phyloP scores from a whole-genome alignment of 208 protist genomes.

The Acanthamoeba royreba region DNA sequence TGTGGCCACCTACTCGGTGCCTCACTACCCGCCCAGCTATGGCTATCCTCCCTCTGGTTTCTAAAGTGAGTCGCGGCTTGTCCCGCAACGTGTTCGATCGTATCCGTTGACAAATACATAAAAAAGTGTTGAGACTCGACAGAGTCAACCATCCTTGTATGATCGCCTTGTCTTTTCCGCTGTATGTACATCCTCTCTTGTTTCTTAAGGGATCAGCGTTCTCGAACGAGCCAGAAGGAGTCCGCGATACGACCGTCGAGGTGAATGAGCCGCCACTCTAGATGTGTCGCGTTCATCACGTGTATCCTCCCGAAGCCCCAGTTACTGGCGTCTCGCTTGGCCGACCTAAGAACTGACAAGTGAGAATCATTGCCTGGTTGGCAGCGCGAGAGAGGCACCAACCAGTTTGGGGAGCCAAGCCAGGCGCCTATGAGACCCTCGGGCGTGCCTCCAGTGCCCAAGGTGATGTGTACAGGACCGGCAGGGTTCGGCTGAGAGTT shows the following conservation, averaged over 20 bases:
- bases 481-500: background rate
- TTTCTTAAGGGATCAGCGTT: too few species aligned
- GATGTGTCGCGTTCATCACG: background rate
- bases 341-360: background rate
- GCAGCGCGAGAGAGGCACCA: background rate
- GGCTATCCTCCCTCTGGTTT: too few species aligned
- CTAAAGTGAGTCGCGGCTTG: too few species aligned
- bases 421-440: background rate
- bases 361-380: background rate
- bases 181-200: too few species aligned
- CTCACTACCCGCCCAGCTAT: too few species aligned
- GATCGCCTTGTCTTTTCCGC: too few species aligned
- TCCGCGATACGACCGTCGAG: background rate
- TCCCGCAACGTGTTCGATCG: too few species aligned
- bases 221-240: background rate
- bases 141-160: too few species aligned
- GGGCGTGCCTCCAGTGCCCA: background rate
- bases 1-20: too few species aligned
- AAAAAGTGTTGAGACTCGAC: too few species aligned
- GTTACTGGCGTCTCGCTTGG: background rate
- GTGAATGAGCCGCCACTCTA: background rate
- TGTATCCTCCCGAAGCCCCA: background rate
- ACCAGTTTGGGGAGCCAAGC: background rate
- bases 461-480: slow-evolving; percentile 2
- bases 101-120: too few species aligned